Evolutionary conservation across 495 filamentous ascomycete species (phyloP), one percentile per base, ranked within the genome.

Genomic region (Cladorrhinum samala): DNA sequence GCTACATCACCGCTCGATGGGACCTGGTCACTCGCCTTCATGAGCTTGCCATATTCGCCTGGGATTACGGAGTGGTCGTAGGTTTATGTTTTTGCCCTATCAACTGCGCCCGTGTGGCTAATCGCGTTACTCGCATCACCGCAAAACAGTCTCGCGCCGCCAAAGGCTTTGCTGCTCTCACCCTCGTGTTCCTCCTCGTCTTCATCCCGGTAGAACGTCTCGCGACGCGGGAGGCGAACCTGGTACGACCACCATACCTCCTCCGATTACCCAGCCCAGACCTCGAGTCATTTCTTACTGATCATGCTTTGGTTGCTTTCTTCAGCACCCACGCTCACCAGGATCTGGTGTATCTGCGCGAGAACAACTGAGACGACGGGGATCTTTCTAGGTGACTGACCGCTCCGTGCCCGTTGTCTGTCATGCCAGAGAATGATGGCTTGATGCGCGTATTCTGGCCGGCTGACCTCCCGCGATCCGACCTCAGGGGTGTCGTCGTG

Each of bases 371-470:
- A 85, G 90, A 68, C 85, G 93, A 50, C 82, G 93, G 64, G 93
- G 93, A 55, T 97, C 93, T 54, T 97, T 97, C 76, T 98, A 82
- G 77, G 39, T 56, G 56, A 55, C 59, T 58, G 56, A 54, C 61
- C 53, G 61, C 14, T 56, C n/a, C n/a, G 58, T 56, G 43, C 54
- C 47, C 18, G 40, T 63, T 52, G 54, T 57, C 64, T 72, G 75
- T 76, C 84, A 81, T 84, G 91, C 89, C 86, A 82, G 85, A 90
- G 80, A 75, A 95, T 88, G 87, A 95, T 89, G 88, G 88, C 60
- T 75, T 97, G 77, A 86, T 97, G 82, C 87, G 93, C 69, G 82
- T 99, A 74, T 97, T 99, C 72, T 99, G 93, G 93, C 93, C 93
- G 56, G 85, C 86, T 54, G 91, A 97, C 74, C 82, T 88, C 36